Percentiles rank a stretch among this genome's conserved stretches.
Conservation (phyloP, 352 stramenopile genomes). For the Phytophthora syringae region DNA sequence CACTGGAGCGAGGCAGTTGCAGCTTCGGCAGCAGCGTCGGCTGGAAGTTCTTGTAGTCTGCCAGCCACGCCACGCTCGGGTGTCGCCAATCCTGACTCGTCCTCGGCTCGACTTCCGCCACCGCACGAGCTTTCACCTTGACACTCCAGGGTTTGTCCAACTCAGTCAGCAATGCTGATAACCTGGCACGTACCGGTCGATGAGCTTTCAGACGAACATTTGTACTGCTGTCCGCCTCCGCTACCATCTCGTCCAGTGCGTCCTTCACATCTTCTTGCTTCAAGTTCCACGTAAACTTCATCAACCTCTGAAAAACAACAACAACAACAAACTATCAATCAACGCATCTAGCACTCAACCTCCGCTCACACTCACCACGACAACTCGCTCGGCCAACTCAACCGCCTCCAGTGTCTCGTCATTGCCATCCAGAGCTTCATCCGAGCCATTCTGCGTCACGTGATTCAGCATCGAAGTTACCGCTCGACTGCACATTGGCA, state of each 20-base stretch:
- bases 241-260: constrained; percentile 67
- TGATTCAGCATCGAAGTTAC: constrained; percentile 39
- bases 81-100: constrained; percentile 54
- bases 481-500: constrained; percentile 37
- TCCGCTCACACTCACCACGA: background rate
- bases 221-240: constrained; percentile 47
- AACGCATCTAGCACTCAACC: too few species aligned
- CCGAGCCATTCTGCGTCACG: background rate
- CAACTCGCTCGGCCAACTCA: constrained; percentile 51
- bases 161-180: constrained; percentile 59
- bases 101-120: background rate
- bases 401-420: constrained; percentile 43
- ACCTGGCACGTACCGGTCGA: constrained; percentile 46
- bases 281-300: constrained; percentile 82
- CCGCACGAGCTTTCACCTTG: constrained; percentile 33
- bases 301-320: constrained; percentile 33
- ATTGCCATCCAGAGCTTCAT: constrained; percentile 43
- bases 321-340: constrained; percentile 4
- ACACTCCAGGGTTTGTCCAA: constrained; percentile 83
- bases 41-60: constrained; percentile 75
- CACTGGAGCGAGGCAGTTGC: constrained; percentile 48
- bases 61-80: constrained; percentile 76
- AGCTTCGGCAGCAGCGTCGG: constrained; percentile 72
- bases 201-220: constrained; percentile 56
- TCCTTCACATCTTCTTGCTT: constrained; percentile 59